Evolutionary conservation across 2,329 filamentous ascomycete species (phyloP), one percentile per base, ranked within the genome.

Genomic region (Alternaria panax): DNA sequence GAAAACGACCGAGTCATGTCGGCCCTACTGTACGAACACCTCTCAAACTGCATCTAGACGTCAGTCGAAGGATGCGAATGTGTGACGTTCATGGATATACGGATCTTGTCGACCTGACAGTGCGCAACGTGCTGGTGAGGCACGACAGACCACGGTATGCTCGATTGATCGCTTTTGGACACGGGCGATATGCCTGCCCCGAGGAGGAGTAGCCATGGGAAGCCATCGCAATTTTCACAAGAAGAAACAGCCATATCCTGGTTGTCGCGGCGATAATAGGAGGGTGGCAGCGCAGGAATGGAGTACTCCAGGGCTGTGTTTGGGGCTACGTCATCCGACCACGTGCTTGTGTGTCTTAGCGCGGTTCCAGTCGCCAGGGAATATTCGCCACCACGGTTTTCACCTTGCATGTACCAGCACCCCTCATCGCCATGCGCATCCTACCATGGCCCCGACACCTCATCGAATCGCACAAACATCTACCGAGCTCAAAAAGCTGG

Each of bases 401-500:
- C 12, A 41, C 46, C 22, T 46, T 54, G 40, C 45, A 48, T 32
- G 32, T 22, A 30, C 48, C 24, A 28, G 28, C 52, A 61, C 46
- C 38, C 53, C 43, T 32, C 51, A 38, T 40, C 52, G 51, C 55
- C n/a, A 64, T 64, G 58, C 52, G 45, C 42, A 32, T 11, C 14
- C 36, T 63, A 51, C 42, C 53, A 76, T 77, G 75, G 54, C 73
- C 12, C 59, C 64, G 36, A 64, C 54, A 1, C 66, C 73, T 7
- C 56, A 59, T 12, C 69, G 67, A 43, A 70, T 71, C 38, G 73
- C 70, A 22, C 76, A 78, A 55, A 79, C 77, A 6, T 70, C 72
- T 2, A 73, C 64, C 36, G 75, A 79, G 59, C 73, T 62, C 11
- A 77, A 79, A 41, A 73, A 69, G 7, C 68, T 63, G 4, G 69